Conservation (phyloP, 2,329 filamentous ascomycete species). For the Talaromyces sp. region DNA sequence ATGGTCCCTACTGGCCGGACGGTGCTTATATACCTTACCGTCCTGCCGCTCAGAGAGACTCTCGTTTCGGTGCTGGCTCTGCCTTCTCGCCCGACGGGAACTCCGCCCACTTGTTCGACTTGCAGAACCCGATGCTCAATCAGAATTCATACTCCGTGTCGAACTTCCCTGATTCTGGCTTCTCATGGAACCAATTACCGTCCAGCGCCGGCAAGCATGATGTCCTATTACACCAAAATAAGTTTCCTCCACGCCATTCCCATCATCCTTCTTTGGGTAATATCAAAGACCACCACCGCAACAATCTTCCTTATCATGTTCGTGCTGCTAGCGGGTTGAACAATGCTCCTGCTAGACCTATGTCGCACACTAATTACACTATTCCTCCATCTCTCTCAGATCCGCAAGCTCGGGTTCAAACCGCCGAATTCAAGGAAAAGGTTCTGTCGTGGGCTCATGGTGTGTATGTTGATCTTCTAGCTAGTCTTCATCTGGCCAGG, state of each 20-base stretch:
- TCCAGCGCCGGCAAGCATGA: constrained; percentile 29
- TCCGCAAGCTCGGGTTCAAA: constrained; percentile 28
- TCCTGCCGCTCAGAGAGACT: constrained; percentile 55
- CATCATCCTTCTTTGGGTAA: constrained; percentile 31
- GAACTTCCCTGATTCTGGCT: constrained; percentile 20
- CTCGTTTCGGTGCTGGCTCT: constrained; percentile 39
- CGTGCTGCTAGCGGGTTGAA: constrained; percentile 22
- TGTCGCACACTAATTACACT: constrained; percentile 24
- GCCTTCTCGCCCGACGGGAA: constrained; percentile 26
- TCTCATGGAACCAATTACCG: constrained; percentile 33
- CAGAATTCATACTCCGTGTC: constrained; percentile 30
- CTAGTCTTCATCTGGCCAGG: constrained; percentile 57
- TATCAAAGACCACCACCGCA: constrained; percentile 25
- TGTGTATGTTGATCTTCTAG: constrained; percentile 67
- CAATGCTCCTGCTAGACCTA: constrained; percentile 22
- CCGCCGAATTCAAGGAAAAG: constrained; percentile 62
- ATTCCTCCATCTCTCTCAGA: constrained; percentile 21
- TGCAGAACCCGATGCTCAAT: constrained; percentile 18
- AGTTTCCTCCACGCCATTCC: constrained; percentile 35
- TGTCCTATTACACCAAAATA: constrained; percentile 32
- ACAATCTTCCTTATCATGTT: constrained; percentile 28
- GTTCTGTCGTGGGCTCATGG: constrained; percentile 66
- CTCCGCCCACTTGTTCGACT: constrained; percentile 29
- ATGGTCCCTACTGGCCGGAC: constrained; percentile 62
- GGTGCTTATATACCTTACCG: constrained; percentile 60